A percentile compares a stretch with the other conserved stretches of the same genome.
Evolutionary conservation across 805 yeast species (phyloP).

Genomic region (Maudiozyma turicensis): DNA sequence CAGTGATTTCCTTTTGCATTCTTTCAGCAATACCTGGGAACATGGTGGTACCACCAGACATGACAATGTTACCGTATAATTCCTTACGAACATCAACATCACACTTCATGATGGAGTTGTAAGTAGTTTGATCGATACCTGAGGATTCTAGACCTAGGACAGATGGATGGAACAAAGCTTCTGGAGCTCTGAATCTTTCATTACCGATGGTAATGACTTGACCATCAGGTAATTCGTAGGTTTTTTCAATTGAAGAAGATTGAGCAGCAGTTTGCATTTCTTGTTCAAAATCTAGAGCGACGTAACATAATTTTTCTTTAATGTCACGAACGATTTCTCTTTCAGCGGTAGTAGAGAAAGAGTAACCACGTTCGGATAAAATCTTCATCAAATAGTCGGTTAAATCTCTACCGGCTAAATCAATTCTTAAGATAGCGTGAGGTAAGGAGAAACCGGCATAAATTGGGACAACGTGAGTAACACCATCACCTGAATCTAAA

Average conservation of each 20-base stretch:
- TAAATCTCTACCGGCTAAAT: slow-evolving; percentile 99
- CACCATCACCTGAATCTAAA: slow-evolving; percentile 99
- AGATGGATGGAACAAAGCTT: slow-evolving; percentile 98
- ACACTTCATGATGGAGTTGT: slow-evolving; percentile 81
- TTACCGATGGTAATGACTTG: slow-evolving; percentile 99
- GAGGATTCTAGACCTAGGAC: slow-evolving; percentile 86
- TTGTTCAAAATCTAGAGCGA: slow-evolving; percentile 98
- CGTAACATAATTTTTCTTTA: slow-evolving; percentile 98
- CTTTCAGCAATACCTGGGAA: slow-evolving; percentile 99
- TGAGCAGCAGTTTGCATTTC: slow-evolving; percentile 99
- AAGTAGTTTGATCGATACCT: slow-evolving; percentile 94
- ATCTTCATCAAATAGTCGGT: slow-evolving; percentile 99
- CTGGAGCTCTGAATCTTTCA: slow-evolving; percentile 99
- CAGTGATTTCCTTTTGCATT: slow-evolving; percentile 99
- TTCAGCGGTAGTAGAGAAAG: slow-evolving; percentile 98
- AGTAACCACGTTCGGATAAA: slow-evolving; percentile 96
- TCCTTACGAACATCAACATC: slow-evolving; percentile 99
- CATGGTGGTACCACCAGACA: slow-evolving; percentile 99
- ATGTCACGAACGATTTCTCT: slow-evolving; percentile 86
- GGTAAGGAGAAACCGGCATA: slow-evolving; percentile 99
- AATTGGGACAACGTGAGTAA: slow-evolving; percentile 99
- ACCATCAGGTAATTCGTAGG: slow-evolving; percentile 99
- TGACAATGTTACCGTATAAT: slow-evolving; percentile 96
- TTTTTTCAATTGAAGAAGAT: slow-evolving; percentile 95
- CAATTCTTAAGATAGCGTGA: slow-evolving; percentile 97